A percentile compares a stretch with the other conserved stretches of the same genome.
Evolutionary conservation across 768 basidiomycete genomes (phyloP).

Genomic region (Kwoniella dendrophila): DNA sequence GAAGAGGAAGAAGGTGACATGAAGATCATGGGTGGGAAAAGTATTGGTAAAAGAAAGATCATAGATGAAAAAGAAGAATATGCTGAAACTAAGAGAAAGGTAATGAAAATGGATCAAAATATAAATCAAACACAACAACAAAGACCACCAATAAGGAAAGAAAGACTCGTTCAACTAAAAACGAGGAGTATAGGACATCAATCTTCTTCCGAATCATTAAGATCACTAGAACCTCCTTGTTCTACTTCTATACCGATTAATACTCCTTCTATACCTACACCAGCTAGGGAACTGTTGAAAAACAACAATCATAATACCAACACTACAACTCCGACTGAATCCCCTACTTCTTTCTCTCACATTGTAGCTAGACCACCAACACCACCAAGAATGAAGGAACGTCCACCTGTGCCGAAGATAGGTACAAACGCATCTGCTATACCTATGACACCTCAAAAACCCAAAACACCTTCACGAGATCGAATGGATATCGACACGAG

Average conservation of each 20-base stretch:
- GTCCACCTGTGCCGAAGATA: not conserved
- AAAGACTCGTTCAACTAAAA: not conserved
- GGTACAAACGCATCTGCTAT: not conserved
- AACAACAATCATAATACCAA: not conserved
- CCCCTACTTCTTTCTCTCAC: not conserved
- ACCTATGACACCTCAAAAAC: not conserved
- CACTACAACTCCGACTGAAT: conserved; percentile 7
- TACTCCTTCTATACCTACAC: conserved; percentile 14
- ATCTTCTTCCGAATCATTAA: conserved; percentile 1
- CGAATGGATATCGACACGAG: not conserved
- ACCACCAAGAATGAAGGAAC: conserved; percentile 26
- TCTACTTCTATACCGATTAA: not conserved
- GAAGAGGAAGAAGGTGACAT: not conserved
- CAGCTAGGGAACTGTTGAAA: conserved; percentile 26
- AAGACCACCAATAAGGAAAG: not conserved
- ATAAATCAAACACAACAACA: not conserved
- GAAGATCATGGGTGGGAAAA: too few relatives aligned
- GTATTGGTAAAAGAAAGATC: not conserved
- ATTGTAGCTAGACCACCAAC: conserved; percentile 31
- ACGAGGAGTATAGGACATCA: not conserved
- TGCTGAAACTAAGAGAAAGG: not conserved
- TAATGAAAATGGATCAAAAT: conserved; percentile 6
- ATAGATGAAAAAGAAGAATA: conserved; percentile 1
- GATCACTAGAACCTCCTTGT: conserved; percentile 2
- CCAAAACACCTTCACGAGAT: not conserved